Evolutionary conservation across 352 stramenopile species (phyloP).

Genomic region (Globisporangium iwayamae): DNA sequence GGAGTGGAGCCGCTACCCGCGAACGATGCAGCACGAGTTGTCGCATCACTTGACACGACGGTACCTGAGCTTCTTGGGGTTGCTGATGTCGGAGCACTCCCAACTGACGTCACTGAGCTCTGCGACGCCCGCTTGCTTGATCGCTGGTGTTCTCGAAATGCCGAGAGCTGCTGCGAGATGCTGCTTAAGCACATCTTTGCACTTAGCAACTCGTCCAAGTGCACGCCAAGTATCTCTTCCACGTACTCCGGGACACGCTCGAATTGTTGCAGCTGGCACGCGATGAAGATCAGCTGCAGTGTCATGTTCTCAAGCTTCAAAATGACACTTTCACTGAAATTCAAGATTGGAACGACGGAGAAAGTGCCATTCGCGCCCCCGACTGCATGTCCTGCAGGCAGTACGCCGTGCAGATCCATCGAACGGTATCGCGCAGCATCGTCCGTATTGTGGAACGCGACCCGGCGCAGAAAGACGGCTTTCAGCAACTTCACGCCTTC

Average conservation of each 20-base stretch:
- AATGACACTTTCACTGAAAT: constrained; percentile 80
- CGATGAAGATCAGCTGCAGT: constrained; percentile 63
- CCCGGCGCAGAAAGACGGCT: constrained; percentile 70
- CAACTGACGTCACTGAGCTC: constrained; percentile 1
- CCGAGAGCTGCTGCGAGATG: constrained; percentile 67
- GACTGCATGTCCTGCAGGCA: constrained; percentile 1
- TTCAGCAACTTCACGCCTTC: constrained; percentile 74
- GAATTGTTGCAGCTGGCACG: constrained; percentile 79
- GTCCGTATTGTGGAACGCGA: constrained; percentile 53
- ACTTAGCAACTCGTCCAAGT: constrained; percentile 77
- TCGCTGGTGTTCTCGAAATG: constrained; percentile 58
- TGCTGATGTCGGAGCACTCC: constrained; percentile 2
- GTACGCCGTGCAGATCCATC: not conserved
- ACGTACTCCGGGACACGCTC: constrained; percentile 74
- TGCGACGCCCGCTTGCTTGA: constrained; percentile 9
- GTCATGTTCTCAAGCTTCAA: constrained; percentile 61
- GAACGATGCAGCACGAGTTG: constrained; percentile 17
- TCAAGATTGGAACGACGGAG: constrained; percentile 75
- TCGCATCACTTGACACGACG: constrained; percentile 4
- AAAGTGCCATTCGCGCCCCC: constrained; percentile 37
- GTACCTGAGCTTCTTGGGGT: constrained; percentile 12
- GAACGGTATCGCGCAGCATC: constrained; percentile 5
- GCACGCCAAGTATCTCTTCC: constrained; percentile 53
- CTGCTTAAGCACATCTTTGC: constrained; percentile 69
- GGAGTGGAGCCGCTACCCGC: constrained; percentile 17